Percentiles rank a stretch among this genome's conserved stretches.
These are phyloP conservation scores for Coccomyxa sp. DNA, from an alignment of 139 green algal species.

Conservation along the genomic window DNA sequence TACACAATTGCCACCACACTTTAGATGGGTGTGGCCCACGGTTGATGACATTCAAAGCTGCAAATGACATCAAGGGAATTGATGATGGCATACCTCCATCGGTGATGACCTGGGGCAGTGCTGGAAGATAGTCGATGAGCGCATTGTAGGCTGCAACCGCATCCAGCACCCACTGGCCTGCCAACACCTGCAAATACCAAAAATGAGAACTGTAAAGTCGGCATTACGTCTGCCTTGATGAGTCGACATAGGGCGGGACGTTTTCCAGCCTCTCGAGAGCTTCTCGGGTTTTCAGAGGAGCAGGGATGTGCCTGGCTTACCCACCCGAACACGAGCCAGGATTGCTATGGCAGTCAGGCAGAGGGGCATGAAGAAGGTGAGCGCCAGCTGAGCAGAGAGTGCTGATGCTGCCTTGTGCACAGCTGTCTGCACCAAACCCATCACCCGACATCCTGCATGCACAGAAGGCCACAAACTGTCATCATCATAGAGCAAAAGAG, in stretches of 20 bases:
- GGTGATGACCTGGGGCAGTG: background rate
- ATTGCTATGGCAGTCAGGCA: slow-evolving; percentile 3
- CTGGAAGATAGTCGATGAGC: background rate
- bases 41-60: background rate
- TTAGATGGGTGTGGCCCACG: background rate
- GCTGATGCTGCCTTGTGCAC: background rate
- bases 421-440: background rate
- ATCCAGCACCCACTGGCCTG: slow-evolving; percentile 1
- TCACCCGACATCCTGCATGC: background rate
- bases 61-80: background rate
- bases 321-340: background rate
- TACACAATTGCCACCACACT: background rate
- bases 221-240: background rate
- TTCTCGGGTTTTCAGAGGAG: background rate
- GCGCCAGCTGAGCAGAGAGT: slow-evolving; percentile 6
- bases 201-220: background rate
- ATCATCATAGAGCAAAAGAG: background rate
- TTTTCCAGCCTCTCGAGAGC: background rate
- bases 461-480: background rate
- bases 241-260: background rate
- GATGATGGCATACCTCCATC: background rate
- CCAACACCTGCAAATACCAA: background rate
- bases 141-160: background rate
- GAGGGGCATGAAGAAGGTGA: slow-evolving; percentile 4
- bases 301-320: background rate